A percentile compares a stretch with the other conserved stretches of the same genome.
Evolutionary conservation across 495 filamentous ascomycete genomes (phyloP).

Genomic region (Poronia punctata): DNA sequence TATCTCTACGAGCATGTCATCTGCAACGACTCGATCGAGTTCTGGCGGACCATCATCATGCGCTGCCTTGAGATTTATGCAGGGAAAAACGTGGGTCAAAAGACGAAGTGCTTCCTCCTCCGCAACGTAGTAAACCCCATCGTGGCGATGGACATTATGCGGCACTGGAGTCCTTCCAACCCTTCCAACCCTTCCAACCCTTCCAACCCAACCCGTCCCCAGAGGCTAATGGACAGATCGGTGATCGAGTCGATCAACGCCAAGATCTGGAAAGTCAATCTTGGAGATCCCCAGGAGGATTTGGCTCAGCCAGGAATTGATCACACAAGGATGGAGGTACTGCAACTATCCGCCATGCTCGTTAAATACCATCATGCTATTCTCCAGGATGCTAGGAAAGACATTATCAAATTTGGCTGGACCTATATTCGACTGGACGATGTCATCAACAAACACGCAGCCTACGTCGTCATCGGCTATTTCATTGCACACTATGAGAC

Average conservation of each 20-base stretch:
- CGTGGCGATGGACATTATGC: conserved; percentile 91
- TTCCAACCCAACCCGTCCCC: conserved; percentile 50
- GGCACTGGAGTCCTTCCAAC: conserved; percentile 47
- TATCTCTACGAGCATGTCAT: conserved; percentile 87
- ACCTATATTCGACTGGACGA: conserved; percentile 96
- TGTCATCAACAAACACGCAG: conserved; percentile 97
- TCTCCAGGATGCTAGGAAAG: conserved; percentile 85
- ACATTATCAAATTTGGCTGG: conserved; percentile 99
- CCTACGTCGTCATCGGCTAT: conserved; percentile 93
- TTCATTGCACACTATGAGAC: conserved; percentile 98
- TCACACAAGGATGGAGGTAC: conserved; percentile 89
- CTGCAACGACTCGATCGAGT: conserved; percentile 76
- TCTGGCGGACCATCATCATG: conserved; percentile 76
- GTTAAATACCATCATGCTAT: conserved; percentile 86
- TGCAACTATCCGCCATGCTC: conserved; percentile 89
- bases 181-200: too few species aligned
- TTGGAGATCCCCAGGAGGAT: conserved; percentile 79
- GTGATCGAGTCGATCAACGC: conserved; percentile 88
- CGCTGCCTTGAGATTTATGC: conserved; percentile 86
- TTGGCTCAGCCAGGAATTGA: conserved; percentile 80
- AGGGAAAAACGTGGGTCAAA: conserved; percentile 66
- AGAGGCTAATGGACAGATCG: conserved; percentile 75
- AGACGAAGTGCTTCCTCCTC: conserved; percentile 88
- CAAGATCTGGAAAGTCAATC: conserved; percentile 88
- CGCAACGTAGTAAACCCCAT: conserved; percentile 92